Base-by-base conservation (phyloP, 2,329 filamentous ascomycete species). In the Passalora sequoiae region DNA sequence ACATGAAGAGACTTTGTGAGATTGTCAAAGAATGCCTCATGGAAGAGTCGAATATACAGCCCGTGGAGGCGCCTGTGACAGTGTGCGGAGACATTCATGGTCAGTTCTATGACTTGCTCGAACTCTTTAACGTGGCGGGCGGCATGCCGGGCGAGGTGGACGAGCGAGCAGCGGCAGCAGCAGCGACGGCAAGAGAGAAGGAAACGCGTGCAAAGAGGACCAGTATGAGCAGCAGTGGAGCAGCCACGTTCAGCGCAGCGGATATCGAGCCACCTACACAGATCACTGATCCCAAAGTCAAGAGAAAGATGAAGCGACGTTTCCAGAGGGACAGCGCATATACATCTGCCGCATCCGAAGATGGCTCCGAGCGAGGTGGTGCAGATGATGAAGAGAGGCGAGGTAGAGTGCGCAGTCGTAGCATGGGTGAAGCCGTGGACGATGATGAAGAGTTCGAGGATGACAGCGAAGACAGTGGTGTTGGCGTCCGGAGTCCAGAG, bases 11-110 rank as follows among this genome's bases (percentile, higher is more conserved):
- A 67, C 77, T 98, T 37, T 98, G 92, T 67, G 92, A 98, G 72
- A 94, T 94, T 64, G 92, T 97, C 49, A 98, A 98, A 73, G 92
- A 97, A 70, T 94, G 88, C 55, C 77, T 98, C 60, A 98, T 98
- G 92, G 92, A 98, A 76, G 92, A 98, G 71, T 96, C 89, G 54
- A 98, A 98, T 66, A 97, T 98, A 47, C 92, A 97, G 66, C 92
- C 92, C n/a, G 91, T 98, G 15, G 81, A 85, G 41, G 95, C 92
- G 0, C 92, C 92, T 5, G 92, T 98, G 51, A 98, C 92, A 4
- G 85, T 98, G 51, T 97, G 92, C 62, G 92, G 92, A 63, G 92
- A 98, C 65, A 97, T 98, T 51, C 92, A 98, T 69, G 92, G 92
- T 58, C 92, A 98, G 70, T 97, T 97, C 67, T 97, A 98, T 70